Evolutionary conservation across 139 green algal species (phyloP), one percentile per base, ranked within the genome.

Genomic region (Eudorina sp.): DNA sequence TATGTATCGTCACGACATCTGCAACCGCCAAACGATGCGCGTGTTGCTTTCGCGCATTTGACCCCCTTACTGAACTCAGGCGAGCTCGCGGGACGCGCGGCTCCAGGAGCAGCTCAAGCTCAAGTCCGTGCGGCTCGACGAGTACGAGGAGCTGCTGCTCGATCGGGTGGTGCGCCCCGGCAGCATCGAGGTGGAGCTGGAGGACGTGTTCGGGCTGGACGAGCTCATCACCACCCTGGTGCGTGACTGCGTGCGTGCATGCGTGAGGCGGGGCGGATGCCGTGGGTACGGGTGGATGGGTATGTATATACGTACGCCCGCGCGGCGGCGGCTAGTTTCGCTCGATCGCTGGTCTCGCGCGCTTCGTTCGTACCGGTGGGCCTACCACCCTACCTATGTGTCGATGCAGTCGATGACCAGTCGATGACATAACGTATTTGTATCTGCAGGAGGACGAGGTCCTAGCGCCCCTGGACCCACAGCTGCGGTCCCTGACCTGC

Each of bases 181-280:
- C 19, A 4, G 1, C 2, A 79, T 53, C 70, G 11, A 31, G 19
- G 70, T 79, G 70, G 23, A 53, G 41, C 70, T 55, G 40, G 36
- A 53, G 5, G 69, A 77, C 69, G 40, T 79, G 16, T 55, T 38
- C 70, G 70, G 70, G 41, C 14, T 79, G 70, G 70, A 79, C 43
- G 40, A 55, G 13, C 4, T 79, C 21, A 18, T 58, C 4, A 14
- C 2, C 3, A 41, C 31, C 3, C 25, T 79, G 70, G 70, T 79
- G 27, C 21, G 69, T 8, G 31, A 25, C n/a, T 23, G 66, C 31
- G 9, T 25, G 66, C 31, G 66, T 46, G n/a, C 4, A 13, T 31
- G 68, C n/a, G 2, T 51, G 68, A 27, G n/a, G 19, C 19, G 3
- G 6, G 18, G 4, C 64, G 16, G 13, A 46, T 13, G 13, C 18